Evolutionary conservation across 768 basidiomycete species (phyloP).

Genomic region (Tephrocybe rancida): DNA sequence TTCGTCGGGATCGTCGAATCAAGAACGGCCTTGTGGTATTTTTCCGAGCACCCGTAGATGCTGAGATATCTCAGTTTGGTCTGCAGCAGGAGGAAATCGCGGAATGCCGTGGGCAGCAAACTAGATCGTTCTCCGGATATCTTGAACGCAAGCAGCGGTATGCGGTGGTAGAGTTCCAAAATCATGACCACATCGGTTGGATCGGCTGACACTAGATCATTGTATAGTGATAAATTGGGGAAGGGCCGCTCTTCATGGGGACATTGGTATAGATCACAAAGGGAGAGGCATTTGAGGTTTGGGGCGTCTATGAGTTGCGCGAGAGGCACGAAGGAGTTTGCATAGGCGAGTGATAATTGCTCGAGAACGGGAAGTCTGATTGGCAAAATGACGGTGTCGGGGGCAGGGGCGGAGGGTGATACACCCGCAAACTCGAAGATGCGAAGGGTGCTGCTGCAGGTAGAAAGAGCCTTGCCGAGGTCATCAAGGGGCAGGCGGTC

Average conservation of each 20-base stretch:
- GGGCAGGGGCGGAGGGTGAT: not conserved
- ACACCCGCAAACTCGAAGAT: not conserved
- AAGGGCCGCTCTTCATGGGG: not conserved
- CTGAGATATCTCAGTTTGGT: not conserved
- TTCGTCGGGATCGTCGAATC: not conserved
- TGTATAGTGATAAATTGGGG: not conserved
- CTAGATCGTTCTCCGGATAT: constrained; percentile 5
- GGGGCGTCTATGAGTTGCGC: not conserved
- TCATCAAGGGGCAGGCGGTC: not conserved
- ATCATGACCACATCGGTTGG: not conserved
- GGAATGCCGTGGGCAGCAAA: not conserved
- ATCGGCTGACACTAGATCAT: too few relatives aligned
- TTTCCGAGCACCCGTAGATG: not conserved
- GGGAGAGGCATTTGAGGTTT: constrained; percentile 1
- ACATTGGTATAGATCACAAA: constrained; percentile 1
- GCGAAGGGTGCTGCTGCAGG: not conserved
- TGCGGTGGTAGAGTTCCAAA: not conserved
- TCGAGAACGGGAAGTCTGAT: constrained; percentile 1
- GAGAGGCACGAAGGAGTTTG: not conserved
- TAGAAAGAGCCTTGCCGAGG: not conserved
- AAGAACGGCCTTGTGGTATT: constrained; percentile 5
- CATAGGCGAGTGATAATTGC: constrained; percentile 1
- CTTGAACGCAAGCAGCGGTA: not conserved
- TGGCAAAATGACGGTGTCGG: not conserved
- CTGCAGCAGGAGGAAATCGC: not conserved